Evolutionary conservation across 768 basidiomycete genomes (phyloP).

Genomic region (Lactifluus hygrophoroides): DNA sequence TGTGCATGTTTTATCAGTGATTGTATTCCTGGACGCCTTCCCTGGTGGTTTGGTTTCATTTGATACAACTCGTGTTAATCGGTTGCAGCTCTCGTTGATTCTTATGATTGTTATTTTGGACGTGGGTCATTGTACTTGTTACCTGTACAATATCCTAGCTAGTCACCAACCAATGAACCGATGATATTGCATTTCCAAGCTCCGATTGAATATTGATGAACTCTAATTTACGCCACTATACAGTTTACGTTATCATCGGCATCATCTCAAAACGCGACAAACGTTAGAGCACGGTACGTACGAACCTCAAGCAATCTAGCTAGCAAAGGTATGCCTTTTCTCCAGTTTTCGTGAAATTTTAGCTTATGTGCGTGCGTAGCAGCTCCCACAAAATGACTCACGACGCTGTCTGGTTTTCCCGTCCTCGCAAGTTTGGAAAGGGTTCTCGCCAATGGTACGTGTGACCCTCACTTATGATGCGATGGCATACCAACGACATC

Average conservation of each 20-base stretch:
- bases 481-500: background rate
- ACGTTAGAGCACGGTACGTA: background rate
- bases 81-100: background rate
- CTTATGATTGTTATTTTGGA: background rate
- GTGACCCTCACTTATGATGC: background rate
- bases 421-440: conserved; percentile 91
- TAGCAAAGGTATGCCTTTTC: background rate
- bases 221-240: conserved; percentile 15
- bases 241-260: conserved; percentile 14
- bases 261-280: background rate
- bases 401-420: conserved; percentile 97
- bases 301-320: conserved; percentile 15
- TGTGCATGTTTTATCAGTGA: background rate
- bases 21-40: background rate
- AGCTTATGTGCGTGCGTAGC: background rate
- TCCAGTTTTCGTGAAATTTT: background rate
- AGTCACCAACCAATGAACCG: too few relatives aligned
- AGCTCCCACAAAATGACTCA: conserved; percentile 69
- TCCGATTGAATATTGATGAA: background rate
- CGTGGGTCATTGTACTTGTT: background rate
- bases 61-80: background rate
- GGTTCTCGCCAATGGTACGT: conserved; percentile 90
- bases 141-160: background rate
- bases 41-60: background rate
- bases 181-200: background rate